Evolutionary conservation across 83 land plant species (phyloP).

Genomic region (Picea abies): DNA sequence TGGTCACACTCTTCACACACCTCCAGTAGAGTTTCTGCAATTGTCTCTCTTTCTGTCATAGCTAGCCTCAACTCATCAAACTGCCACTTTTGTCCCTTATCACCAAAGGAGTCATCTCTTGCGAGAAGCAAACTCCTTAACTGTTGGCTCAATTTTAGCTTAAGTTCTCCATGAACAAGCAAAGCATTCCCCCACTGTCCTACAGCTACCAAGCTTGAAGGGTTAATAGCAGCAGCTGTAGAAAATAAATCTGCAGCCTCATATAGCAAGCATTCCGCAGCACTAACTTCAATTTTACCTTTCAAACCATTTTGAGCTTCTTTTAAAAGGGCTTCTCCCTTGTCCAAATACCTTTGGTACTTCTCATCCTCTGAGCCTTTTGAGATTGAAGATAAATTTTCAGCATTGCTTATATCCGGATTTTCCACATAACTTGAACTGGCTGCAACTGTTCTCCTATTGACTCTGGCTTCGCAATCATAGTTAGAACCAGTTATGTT

Average conservation of each 20-base stretch:
- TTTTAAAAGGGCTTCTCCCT: slow-evolving; percentile 58
- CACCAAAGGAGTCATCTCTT: slow-evolving; percentile 22
- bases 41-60: slow-evolving; percentile 31
- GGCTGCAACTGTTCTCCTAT: not conserved
- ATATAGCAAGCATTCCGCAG: slow-evolving; percentile 57
- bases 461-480: not conserved
- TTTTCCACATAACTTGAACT: not conserved
- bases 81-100: not conserved
- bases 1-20: slow-evolving; percentile 91
- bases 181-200: slow-evolving; percentile 88
- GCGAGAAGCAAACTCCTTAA: slow-evolving; percentile 49
- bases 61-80: slow-evolving; percentile 17
- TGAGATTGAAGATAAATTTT: slow-evolving; percentile 5
- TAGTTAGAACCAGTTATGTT: not conserved
- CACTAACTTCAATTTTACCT: slow-evolving; percentile 43
- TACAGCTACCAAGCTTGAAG: slow-evolving; percentile 79
- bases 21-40: slow-evolving; percentile 52
- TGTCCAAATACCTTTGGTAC: slow-evolving; percentile 49
- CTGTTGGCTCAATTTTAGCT: slow-evolving; percentile 72
- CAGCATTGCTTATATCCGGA: not conserved
- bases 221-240: slow-evolving; percentile 63
- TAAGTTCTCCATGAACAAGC: slow-evolving; percentile 91
- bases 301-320: slow-evolving; percentile 59
- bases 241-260: slow-evolving; percentile 64
- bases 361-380: slow-evolving; percentile 23